Base-by-base conservation (phyloP, 2,329 filamentous ascomycete genomes). In the Paraconiothyrium brasiliense region DNA sequence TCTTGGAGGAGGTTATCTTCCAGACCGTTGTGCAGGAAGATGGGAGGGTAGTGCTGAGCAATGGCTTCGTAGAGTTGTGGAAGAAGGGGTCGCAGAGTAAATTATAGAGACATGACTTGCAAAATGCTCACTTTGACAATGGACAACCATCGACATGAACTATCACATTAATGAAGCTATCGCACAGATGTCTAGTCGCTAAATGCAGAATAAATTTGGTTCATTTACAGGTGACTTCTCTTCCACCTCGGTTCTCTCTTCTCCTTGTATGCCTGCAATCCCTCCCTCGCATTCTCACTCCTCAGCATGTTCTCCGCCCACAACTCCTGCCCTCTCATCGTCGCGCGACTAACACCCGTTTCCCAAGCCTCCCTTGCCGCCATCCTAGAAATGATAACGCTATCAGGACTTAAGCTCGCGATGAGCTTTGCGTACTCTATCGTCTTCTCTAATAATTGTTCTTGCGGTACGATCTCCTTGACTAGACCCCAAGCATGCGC, bases 11-110 rank as follows among this genome's bases (percentile, higher is more conserved):
- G 43, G 63, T 81, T 30, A 58, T 78, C 35, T 82, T 82, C 65
- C 77, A 81, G 73, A 81, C 80, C 2, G 68, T 78, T 47, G 79
- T 82, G 16, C 71, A 77, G 62, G 71, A 68, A 16, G 78, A 80
- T 63, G 78, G 77, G 4, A 65, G 80, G 32, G 71, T 81, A 22
- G 80, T 77, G 1, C 65, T 82, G 57, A 64, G 54, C 20, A 65
- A 65, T 55, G 63, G 63, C 1, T 59, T 66, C 37, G 57, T 35
- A 16, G 59, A 60, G 32, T 39, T 63, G 34, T 59, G 51, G 52
- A 54, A 54, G 44, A 57, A 65, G 30, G 46, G 14, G 6, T 2
- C 1, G 32, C 11, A 48, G 27, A 55, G 50, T 50, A 58, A 61
- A 39, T 34, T 64, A n/a, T 63, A 58, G 46, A 30, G 30, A 10